phyloP scores from a whole-genome alignment of 805 yeast species.

The Wickerhamiella parazyma region DNA sequence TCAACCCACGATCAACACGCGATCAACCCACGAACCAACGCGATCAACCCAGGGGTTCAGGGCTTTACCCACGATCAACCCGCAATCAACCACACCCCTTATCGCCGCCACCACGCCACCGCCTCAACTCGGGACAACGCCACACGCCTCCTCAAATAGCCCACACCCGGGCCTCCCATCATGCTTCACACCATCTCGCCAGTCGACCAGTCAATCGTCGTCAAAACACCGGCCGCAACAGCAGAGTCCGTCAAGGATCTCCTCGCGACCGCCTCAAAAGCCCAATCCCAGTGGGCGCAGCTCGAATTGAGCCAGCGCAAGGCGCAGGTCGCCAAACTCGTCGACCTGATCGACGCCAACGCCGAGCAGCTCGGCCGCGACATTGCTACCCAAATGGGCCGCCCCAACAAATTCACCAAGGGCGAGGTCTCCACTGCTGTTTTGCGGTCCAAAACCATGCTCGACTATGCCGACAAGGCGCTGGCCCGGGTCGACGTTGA shows the following conservation, averaged over 20 bases:
- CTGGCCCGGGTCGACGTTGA: conserved; percentile 23
- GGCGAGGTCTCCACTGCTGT: conserved; percentile 25
- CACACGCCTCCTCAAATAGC: too few species aligned
- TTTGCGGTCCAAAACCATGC: conserved; percentile 20
- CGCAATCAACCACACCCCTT: too few species aligned
- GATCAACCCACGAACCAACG: too few species aligned
- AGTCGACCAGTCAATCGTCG: conserved; percentile 20
- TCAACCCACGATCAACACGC: too few species aligned
- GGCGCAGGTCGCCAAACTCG: conserved; percentile 18
- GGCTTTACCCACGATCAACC: too few species aligned
- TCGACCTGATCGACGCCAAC: conserved; percentile 18
- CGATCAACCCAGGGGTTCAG: too few species aligned
- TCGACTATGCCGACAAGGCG: conserved; percentile 24
- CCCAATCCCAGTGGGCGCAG: conserved; percentile 20
- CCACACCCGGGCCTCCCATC: neutral
- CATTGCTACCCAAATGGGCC: conserved; percentile 26
- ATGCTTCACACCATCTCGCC: conserved; percentile 24
- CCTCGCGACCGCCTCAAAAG: conserved; percentile 17
- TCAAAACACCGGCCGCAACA: conserved; percentile 21
- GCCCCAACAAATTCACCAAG: conserved; percentile 24
- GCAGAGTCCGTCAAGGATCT: conserved; percentile 15
- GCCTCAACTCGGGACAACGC: too few species aligned
- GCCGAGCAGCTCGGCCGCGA: conserved; percentile 21
- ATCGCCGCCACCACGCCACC: too few species aligned
- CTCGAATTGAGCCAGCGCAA: conserved; percentile 20